Base-by-base conservation (phyloP, 495 filamentous ascomycete genomes). In the Hypoxylon intermedium region DNA sequence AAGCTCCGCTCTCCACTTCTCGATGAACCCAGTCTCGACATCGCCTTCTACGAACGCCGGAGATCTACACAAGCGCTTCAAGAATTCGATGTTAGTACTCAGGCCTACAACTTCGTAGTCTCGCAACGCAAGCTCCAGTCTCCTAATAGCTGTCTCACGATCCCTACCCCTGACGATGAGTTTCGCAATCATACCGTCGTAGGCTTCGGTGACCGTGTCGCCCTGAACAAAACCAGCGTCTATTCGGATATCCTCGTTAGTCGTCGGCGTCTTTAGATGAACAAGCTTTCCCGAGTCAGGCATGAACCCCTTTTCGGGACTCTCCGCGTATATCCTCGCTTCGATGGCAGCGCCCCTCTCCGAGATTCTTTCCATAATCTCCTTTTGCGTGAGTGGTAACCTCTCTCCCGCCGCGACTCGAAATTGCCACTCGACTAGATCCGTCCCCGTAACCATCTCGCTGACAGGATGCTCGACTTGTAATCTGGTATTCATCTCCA, bases 151-250 rank as follows among this genome's bases (percentile, higher is more conserved):
- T 15, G 88, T 88, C 70, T 89, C 83, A 23, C 94, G 83, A 50
- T 87, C 86, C 36, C 80, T 81, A 13, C 90, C 95, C 20, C 86
- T 82, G n/a, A 97, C 92, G 58, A 99, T 98, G 50, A 99, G 81
- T 72, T 99, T 99, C 36, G 95, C 89, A 58, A 99, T 97, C 94
- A 99, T 98, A 4, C 94, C 93, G 63, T 99, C 94, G 73, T 98
- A 99, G 48, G 94, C 87, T n/a, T 92, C 89, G 0, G 92, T 95
- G 0, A 99, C 87, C 58, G 93, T 89, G 68, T 98, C 93, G 13
- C 95, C 95, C 60, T 89, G 80, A 9, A 91, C 82, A 67, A 98
- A 98, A 0, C 95, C 95, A 6, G 92, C 89, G 67, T 99, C 94
- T 53, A 99, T 91, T 21, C 94, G 85, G 37, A 97, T 83, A 55